These are phyloP conservation scores for Penicillium corylophilum DNA, from an alignment of 2,329 filamentous ascomycete species.

Conservation along the genomic window DNA sequence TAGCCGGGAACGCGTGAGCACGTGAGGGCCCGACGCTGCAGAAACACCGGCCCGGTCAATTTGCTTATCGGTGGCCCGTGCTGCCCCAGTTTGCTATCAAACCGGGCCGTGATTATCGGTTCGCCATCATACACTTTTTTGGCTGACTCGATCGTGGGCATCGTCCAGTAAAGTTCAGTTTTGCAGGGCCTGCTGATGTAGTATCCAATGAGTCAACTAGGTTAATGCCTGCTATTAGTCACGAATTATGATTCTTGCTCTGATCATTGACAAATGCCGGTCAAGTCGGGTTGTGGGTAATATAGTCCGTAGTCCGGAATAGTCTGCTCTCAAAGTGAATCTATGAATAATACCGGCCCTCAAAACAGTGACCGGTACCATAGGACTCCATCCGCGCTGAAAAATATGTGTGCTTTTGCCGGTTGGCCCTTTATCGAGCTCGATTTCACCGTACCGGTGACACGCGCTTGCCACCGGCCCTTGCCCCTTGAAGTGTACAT, in stretches of 20 bases:
- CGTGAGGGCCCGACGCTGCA: not conserved
- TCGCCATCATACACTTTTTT: not conserved
- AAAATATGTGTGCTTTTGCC: conserved; percentile 1
- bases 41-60: conserved; percentile 15
- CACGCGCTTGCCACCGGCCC: conserved; percentile 28
- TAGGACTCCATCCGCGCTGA: not conserved
- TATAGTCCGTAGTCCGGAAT: not conserved
- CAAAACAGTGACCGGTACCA: conserved; percentile 1
- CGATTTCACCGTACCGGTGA: conserved; percentile 23
- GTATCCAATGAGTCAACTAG: not conserved
- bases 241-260: not conserved
- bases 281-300: conserved; percentile 4
- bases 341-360: conserved; percentile 7
- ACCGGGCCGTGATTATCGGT: conserved; percentile 13
- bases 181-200: not conserved
- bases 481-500: conserved; percentile 4
- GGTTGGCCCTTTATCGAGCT: conserved; percentile 4
- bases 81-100: not conserved
- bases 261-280: not conserved
- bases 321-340: not conserved
- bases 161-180: not conserved
- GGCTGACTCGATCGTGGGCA: not conserved
- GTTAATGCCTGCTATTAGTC: not conserved
- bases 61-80: conserved; percentile 6
- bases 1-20: not conserved